Evolutionary conservation across 768 basidiomycete genomes (phyloP), one percentile per base, ranked within the genome.

Genomic region (Boletus sensibilis): DNA sequence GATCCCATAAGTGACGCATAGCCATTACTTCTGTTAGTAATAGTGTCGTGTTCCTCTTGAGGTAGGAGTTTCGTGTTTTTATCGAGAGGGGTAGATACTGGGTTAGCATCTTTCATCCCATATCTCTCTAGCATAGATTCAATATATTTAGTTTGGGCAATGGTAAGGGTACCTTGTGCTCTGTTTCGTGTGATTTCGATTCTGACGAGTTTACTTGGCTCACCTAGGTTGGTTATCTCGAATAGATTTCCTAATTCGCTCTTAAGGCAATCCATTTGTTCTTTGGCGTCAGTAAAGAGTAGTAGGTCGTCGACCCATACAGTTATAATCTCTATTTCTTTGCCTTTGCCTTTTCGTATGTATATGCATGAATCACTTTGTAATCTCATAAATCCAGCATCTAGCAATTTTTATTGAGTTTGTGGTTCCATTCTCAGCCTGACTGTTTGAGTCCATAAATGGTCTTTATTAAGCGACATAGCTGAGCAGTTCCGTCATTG

Each of bases 361-460:
- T 27, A 27, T 3, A 27, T 7, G 27, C 27, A 27, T 27, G 25
- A 5, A 5, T 27, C 7, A 5, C 27, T 27, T 27, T 4, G n/a
- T n/a, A n/a, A n/a, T n/a, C n/a, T n/a, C n/a, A n/a, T n/a, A n/a
- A n/a, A n/a, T n/a, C n/a, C n/a, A n/a, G n/a, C n/a, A n/a, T n/a
- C n/a, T n/a, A n/a, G n/a, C n/a, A n/a, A n/a, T n/a, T n/a, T n/a
- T n/a, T n/a, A n/a, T n/a, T n/a, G n/a, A 76, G 46, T 42, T 71
- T 48, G 6, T 63, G 33, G 46, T 76, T 68, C 72, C 71, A 77
- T 48, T 69, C 56, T 2, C 50, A 39, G 0, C 67, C 65, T 0
- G 65, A 57, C 23, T 75, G 73, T 48, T 73, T 72, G 0, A 75
- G 50, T 3, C 72, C 68, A 48, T 74, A 75, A 0, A 74, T 8